Evolutionary conservation across 768 basidiomycete species (phyloP).

Genomic region (Harrya chromipes): DNA sequence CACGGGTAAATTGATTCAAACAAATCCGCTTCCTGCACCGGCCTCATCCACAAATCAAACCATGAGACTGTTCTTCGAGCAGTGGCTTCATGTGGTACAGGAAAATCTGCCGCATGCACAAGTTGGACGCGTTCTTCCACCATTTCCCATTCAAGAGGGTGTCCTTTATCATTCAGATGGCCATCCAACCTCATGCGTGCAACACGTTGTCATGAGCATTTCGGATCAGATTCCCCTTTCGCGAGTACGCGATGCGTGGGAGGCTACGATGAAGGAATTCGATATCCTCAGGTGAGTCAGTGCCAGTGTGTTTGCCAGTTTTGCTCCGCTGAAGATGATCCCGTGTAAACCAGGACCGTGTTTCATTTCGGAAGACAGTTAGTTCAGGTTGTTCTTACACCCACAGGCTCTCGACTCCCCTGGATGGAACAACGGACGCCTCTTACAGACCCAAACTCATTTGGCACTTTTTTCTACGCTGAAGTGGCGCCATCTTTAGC

Average conservation of each 20-base stretch:
- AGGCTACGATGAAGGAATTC: conserved; percentile 20
- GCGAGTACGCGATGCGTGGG: conserved; percentile 35
- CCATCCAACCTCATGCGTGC: conserved; percentile 40
- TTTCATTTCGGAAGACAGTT: conserved; percentile 30
- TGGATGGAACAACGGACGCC: conserved; percentile 15
- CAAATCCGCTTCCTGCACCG: neutral
- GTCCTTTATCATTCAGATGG: conserved; percentile 41
- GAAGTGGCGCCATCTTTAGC: conserved; percentile 20
- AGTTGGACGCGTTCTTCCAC: conserved; percentile 33
- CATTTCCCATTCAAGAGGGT: conserved; percentile 48
- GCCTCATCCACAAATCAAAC: neutral
- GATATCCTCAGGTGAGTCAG: conserved; percentile 28
- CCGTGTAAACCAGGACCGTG: conserved; percentile 23
- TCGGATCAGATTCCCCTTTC: conserved; percentile 18
- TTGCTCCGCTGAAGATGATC: neutral
- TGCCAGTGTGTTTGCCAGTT: conserved; percentile 6
- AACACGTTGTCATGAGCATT: conserved; percentile 39
- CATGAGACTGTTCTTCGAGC: conserved; percentile 16
- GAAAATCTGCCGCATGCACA: conserved; percentile 1
- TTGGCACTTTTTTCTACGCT: conserved; percentile 21
- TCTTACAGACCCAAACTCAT: conserved; percentile 10
- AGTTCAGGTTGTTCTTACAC: conserved; percentile 27
- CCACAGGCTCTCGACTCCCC: conserved; percentile 8
- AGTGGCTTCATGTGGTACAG: conserved; percentile 13
- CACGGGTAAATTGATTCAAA: conserved; percentile 18